Conservation (phyloP, 441 rosid species). For the Eruca vesicaria region DNA sequence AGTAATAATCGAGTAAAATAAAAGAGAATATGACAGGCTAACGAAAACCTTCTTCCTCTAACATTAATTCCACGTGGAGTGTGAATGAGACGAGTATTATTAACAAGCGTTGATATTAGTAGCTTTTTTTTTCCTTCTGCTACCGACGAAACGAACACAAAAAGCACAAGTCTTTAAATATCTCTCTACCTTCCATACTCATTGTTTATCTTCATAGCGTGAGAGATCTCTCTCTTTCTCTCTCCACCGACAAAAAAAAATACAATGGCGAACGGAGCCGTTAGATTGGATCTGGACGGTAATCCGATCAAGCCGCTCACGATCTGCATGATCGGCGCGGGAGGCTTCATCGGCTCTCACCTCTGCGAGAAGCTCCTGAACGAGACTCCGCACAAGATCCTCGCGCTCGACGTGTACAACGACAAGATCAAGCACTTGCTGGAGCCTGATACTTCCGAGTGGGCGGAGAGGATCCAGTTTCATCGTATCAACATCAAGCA, state of each 20-base stretch:
- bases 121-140: too few relatives aligned
- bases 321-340: constrained; percentile 98
- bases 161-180: too few relatives aligned
- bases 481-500: constrained; percentile 95
- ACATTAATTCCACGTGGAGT: too few relatives aligned
- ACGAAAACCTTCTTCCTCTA: too few relatives aligned
- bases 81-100: too few relatives aligned
- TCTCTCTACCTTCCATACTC: neutral
- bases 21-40: too few relatives aligned
- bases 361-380: constrained; percentile 86
- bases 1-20: too few relatives aligned
- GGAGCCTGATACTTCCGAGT: constrained; percentile 54
- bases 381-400: constrained; percentile 87
- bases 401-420: constrained; percentile 92
- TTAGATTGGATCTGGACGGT: constrained; percentile 85
- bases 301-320: constrained; percentile 77
- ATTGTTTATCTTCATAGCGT: neutral
- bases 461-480: constrained; percentile 92
- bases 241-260: constrained; percentile 29
- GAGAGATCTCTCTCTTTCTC: neutral
- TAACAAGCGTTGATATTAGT: too few relatives aligned
- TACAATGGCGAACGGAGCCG: constrained; percentile 49
- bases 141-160: too few relatives aligned
- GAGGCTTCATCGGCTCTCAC: constrained; percentile 97
- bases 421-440: constrained; percentile 98